Evolutionary conservation across 768 basidiomycete genomes (phyloP).

Genomic region (Tulasnella sp.): DNA sequence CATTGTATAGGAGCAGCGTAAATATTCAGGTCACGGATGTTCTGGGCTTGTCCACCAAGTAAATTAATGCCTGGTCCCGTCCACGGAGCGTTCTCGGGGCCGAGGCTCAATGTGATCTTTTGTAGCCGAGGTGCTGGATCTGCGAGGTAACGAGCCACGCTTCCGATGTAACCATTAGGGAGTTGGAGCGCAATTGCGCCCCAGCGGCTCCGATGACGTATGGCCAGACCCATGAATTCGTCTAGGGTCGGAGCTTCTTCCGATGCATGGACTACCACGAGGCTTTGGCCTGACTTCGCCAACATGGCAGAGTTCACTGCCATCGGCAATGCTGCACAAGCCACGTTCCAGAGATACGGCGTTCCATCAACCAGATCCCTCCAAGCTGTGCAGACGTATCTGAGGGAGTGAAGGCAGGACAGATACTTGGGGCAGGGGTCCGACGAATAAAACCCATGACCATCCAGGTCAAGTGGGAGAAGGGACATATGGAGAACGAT

Average conservation of each 20-base stretch:
- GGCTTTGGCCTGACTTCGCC: neutral
- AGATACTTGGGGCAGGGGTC: neutral
- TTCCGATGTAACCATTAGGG: neutral
- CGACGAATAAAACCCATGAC: neutral
- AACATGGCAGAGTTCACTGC: neutral
- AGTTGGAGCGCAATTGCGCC: neutral
- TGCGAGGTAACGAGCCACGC: neutral
- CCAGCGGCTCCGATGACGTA: neutral
- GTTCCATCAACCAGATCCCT: neutral
- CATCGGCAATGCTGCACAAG: neutral
- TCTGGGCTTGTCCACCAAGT: neutral
- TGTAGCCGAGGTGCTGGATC: neutral
- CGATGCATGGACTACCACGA: neutral
- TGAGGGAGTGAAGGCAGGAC: neutral
- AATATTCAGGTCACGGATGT: neutral
- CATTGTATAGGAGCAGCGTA: neutral
- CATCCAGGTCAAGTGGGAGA: neutral
- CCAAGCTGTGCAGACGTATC: neutral
- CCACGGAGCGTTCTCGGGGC: no score
- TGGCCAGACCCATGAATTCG: neutral
- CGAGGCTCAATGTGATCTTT: neutral
- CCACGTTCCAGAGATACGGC: neutral
- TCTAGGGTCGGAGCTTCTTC: neutral
- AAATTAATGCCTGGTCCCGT: neutral
- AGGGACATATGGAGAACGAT: neutral